Evolutionary conservation across 805 yeast genomes (phyloP), one percentile per base, ranked within the genome.

Genomic region (Ogataea degrootiae): DNA sequence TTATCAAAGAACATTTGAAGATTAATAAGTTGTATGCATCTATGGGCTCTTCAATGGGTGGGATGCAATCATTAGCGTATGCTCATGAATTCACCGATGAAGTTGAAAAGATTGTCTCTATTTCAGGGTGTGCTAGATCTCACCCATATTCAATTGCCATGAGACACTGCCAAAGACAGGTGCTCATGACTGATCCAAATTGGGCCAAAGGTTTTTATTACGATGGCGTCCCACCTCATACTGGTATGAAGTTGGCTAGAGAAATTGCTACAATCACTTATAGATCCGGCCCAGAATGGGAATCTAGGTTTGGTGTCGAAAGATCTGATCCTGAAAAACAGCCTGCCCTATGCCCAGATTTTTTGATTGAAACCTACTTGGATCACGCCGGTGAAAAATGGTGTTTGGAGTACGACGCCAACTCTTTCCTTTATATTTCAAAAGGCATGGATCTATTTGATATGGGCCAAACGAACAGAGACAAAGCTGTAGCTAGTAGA

Each of bases 251-350:
- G 62, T 74, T 91, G 35, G 92, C 97, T 1, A 75, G 97, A 53
- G 96, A 89, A 65, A 88, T 91, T 42, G 97, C 97, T 33, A 91
- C 97, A 0, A 87, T 91, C 46, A 89, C 97, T 0, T 91, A 91
- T 65, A 74, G 97, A 56, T 87, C 96, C 1, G 97, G 97, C 2
- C 97, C 97, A 1, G 97, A 91, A 67, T 91, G 97, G 97, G 97
- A 91, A 65, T 80, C 82, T 51, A 71, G 97, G 50, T 91, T 91
- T 64, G 96, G 96, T 4, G 79, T 95, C 47, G 88, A 85, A 57
- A 73, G 97, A 50, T 85, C 95, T 0, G 90, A 88, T 61, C 92
- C 89, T 17, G 70, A 80, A 1, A 74, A 73, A 51, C 78, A 85
- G 14, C 96, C 97, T 3, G 96, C 96, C 0, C 71, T 91, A 33